Evolutionary conservation across 179 eudicot genomes (phyloP), one percentile per base, ranked within the genome.

Genomic region (Spinacia oleracea): DNA sequence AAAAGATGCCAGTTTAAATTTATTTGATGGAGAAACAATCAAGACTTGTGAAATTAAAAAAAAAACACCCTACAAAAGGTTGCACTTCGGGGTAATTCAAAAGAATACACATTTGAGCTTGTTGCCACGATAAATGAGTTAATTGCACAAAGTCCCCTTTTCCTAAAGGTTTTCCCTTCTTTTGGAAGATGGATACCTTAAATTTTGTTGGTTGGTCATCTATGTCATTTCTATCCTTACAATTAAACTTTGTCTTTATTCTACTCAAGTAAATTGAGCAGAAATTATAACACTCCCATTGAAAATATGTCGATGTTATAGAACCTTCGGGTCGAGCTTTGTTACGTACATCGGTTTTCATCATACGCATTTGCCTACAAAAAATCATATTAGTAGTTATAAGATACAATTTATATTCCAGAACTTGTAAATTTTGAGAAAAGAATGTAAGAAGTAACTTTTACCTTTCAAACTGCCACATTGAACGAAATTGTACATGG

Each of bases 51-150:
- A n/a, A 29, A 68, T 16, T 6, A 6, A 4, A 7, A 6, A 68
- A 1, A 38, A 68, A 1, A 6, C 16, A 38, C 51, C 6, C 2
- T 16, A 42, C 21, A 42, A 68, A 68, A 7, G 72, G 50, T 68
- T 68, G 72, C 50, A 68, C 72, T 68, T 68, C 72, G 7, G 15
- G 51, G 8, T 31, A 31, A 32, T 65, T 65, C 42, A 34, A 34
- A 31, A 65, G 70, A 65, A 35, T 45, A 65, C 35, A 65, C n/a
- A 65, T 0, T 32, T 65, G 70, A 20, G 45, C 70, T 65, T 65
- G 70, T 45, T 65, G 18, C 70, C 23, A 65, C 16, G 34, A 45
- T 45, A 34, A 6, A 32, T 0, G 9, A 3, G 8, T 32, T 9
- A 65, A 68, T 21, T 68, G 50, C 72, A 40, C 42, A 31, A 38